A percentile compares a stretch with the other conserved stretches of the same genome.
phyloP scores from a whole-genome alignment of 257 asterid species.

The Parsonsia alboflavescens region DNA sequence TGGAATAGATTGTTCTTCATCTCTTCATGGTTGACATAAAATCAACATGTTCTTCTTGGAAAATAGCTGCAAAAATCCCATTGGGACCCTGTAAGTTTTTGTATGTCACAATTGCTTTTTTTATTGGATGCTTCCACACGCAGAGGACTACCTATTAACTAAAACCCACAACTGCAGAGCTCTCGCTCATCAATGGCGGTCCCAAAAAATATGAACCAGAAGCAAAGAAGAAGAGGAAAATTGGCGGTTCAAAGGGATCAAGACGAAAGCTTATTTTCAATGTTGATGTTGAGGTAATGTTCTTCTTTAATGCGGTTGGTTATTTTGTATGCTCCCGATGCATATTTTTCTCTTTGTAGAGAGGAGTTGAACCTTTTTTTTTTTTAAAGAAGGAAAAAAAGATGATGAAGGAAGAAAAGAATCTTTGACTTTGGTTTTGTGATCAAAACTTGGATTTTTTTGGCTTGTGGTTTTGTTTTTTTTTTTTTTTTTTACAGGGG shows the following conservation, averaged over 20 bases:
- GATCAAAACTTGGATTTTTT: neutral
- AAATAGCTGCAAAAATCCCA: neutral
- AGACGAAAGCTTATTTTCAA: conserved; percentile 23
- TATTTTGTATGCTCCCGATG: too few relatives aligned
- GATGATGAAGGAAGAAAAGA: neutral
- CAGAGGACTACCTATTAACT: neutral
- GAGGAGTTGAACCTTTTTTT: neutral
- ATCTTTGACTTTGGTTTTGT: neutral
- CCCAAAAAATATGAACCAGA: neutral
- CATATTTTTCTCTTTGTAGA: neutral
- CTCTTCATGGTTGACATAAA: neutral
- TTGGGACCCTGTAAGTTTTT: neutral
- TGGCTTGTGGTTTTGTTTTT: conserved; percentile 2
- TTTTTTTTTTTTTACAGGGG: too few relatives aligned
- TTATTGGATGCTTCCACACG: neutral
- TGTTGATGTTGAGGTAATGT: conserved; percentile 39
- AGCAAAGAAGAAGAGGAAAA: conserved; percentile 14
- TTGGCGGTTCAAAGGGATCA: neutral
- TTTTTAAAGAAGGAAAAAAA: too few relatives aligned
- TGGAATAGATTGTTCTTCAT: neutral
- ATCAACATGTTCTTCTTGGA: neutral
- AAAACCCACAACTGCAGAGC: neutral
- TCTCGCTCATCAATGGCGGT: conserved; percentile 29
- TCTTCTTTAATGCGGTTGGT: neutral
- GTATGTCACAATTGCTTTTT: neutral